Percentiles rank a stretch among this genome's conserved stretches.
Evolutionary conservation across 495 filamentous ascomycete genomes (phyloP).

Genomic region (Talaromyces trachyspermus): DNA sequence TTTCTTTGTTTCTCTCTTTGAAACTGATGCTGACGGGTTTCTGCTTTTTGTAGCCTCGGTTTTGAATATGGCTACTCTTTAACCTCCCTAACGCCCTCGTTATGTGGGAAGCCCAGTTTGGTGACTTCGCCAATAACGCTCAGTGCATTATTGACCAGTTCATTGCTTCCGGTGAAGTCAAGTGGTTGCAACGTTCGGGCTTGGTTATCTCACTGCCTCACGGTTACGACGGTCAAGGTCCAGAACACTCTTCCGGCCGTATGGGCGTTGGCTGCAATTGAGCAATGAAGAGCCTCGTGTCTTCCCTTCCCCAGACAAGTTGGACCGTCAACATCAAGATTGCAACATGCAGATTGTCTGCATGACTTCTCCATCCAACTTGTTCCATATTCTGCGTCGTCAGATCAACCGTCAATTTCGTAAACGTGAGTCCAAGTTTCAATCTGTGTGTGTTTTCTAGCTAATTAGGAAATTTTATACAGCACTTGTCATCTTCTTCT

Average conservation of each 20-base stretch:
- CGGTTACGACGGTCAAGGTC: slow-evolving; percentile 96
- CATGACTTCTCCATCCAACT: slow-evolving; percentile 86
- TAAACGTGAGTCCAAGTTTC: slow-evolving; percentile 64
- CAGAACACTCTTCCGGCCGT: slow-evolving; percentile 95
- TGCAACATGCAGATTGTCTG: slow-evolving; percentile 98
- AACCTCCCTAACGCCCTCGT: slow-evolving; percentile 90
- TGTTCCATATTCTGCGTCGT: slow-evolving; percentile 92
- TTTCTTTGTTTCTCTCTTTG: neutral
- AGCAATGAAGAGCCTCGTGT: slow-evolving; percentile 96
- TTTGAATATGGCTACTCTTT: slow-evolving; percentile 99
- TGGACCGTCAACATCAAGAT: slow-evolving; percentile 97
- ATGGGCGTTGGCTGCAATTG: slow-evolving; percentile 94
- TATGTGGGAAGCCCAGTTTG: slow-evolving; percentile 99
- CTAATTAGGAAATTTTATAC: slow-evolving; percentile 33
- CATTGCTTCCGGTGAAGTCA: slow-evolving; percentile 91
- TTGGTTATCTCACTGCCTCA: slow-evolving; percentile 92
- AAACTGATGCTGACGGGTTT: slow-evolving; percentile 18
- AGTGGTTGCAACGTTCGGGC: slow-evolving; percentile 96
- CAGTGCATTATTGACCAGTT: slow-evolving; percentile 99
- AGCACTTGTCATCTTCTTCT: slow-evolving; percentile 97
- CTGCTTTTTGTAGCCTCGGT: slow-evolving; percentile 55
- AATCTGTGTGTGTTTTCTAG: slow-evolving; percentile 1
- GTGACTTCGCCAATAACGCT: slow-evolving; percentile 98
- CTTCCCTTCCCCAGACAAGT: slow-evolving; percentile 78
- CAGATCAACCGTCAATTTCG: slow-evolving; percentile 99